A percentile compares a stretch with the other conserved stretches of the same genome.
These are phyloP conservation scores for Citrus sinensis DNA, from an alignment of 345 rosid genomes.

Conservation along the genomic window DVS_A1.0 CM039164.1:22685001-22685500, in stretches of 20 bases:
- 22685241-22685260: conserved; percentile 31
- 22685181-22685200: conserved; percentile 71
- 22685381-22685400: conserved; percentile 68
- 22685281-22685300: conserved; percentile 81
- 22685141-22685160: conserved; percentile 29
- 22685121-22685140: conserved; percentile 84
- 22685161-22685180: conserved; percentile 45
- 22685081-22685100: conserved; percentile 66
- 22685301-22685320: conserved; percentile 75
- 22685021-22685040: conserved; percentile 56
- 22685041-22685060: conserved; percentile 76
- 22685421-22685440: conserved; percentile 76
- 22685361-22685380: conserved; percentile 81
- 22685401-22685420: conserved; percentile 80
- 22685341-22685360: conserved; percentile 59
- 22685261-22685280: conserved; percentile 62
- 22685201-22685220: conserved; percentile 54
- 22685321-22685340: conserved; percentile 83
- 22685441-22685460: conserved; percentile 77
- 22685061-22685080: conserved; percentile 83
- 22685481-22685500: conserved; percentile 71
- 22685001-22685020: conserved; percentile 70
- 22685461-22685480: conserved; percentile 71
- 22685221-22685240: conserved; percentile 17
- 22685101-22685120: conserved; percentile 80